These are phyloP conservation scores for Xylaria curta DNA, from an alignment of 495 filamentous ascomycete genomes.

Conservation along the genomic window DNA sequence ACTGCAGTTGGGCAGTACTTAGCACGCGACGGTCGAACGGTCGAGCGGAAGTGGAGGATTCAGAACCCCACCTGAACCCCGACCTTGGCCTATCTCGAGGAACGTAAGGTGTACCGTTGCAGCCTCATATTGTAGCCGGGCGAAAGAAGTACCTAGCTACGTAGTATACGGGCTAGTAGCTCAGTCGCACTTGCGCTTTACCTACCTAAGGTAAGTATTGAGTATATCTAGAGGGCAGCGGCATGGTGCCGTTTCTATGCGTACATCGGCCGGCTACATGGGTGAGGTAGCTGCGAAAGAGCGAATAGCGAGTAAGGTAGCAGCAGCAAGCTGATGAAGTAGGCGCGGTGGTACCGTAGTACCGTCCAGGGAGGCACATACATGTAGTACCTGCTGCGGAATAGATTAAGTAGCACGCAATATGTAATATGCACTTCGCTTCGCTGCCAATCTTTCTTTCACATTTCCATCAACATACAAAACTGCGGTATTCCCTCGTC, in stretches of 20 bases:
- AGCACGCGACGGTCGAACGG: conserved; percentile 32
- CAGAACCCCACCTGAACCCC: conserved; percentile 31
- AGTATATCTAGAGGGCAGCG: background rate
- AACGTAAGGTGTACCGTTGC: background rate
- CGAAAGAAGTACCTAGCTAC: conserved; percentile 5
- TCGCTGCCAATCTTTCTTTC: conserved; percentile 9
- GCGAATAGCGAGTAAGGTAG: conserved; percentile 12
- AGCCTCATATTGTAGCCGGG: background rate
- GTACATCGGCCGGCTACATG: conserved; percentile 11
- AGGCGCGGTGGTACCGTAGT: background rate
- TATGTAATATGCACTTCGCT: background rate
- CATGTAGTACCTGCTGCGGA: background rate
- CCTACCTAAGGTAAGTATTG: background rate
- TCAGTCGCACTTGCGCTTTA: background rate
- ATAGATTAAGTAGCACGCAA: background rate
- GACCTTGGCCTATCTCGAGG: background rate
- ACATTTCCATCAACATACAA: conserved; percentile 25
- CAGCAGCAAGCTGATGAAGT: background rate
- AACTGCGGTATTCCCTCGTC: conserved; percentile 29
- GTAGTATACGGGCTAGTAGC: background rate
- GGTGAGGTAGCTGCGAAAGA: conserved; percentile 9
- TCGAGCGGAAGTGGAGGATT: conserved; percentile 40
- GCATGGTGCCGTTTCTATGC: background rate
- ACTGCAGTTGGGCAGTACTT: conserved; percentile 10
- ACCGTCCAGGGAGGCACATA: background rate